phyloP scores from a whole-genome alignment of 129 eudicot genomes.

The Calendula officinalis region DNA sequence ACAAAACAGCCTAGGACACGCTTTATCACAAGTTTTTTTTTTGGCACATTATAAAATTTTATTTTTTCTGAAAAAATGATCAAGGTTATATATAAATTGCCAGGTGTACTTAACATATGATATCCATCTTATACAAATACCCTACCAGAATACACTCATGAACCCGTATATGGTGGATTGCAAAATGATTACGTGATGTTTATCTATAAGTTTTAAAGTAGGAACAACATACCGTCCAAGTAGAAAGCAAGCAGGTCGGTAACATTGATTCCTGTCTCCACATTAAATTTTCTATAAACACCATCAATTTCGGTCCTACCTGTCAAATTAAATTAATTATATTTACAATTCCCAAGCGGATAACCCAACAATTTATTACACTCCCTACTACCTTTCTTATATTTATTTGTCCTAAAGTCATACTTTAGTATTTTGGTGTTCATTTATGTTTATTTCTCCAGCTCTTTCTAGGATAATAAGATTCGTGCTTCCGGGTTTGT shows the following conservation, averaged over 20 bases:
- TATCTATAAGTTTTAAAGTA: constrained; percentile 7
- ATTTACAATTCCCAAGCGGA: constrained; percentile 29
- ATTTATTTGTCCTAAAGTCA: background rate
- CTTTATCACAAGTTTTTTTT: no score
- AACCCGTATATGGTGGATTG: constrained; percentile 25
- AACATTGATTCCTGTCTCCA: constrained; percentile 23
- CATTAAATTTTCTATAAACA: constrained; percentile 18
- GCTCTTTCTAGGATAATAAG: no score
- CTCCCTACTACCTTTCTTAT: background rate
- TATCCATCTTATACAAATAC: background rate
- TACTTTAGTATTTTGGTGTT: background rate
- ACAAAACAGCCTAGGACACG: no score
- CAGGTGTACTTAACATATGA: background rate
- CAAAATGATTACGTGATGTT: constrained; percentile 19
- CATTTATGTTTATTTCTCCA: no score
- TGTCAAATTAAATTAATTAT: constrained; percentile 16
- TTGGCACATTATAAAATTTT: no score
- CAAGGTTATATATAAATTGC: background rate
- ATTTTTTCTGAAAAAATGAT: no score
- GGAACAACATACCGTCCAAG: constrained; percentile 29
- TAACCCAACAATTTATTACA: constrained; percentile 27
- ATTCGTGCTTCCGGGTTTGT: no score
- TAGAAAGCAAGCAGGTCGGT: constrained; percentile 32
- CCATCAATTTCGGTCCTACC: constrained; percentile 26
- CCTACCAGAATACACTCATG: constrained; percentile 11